Evolutionary conservation across 116 monocot genomes (phyloP).

Genomic region (Phalaenopsis hybrid): DNA sequence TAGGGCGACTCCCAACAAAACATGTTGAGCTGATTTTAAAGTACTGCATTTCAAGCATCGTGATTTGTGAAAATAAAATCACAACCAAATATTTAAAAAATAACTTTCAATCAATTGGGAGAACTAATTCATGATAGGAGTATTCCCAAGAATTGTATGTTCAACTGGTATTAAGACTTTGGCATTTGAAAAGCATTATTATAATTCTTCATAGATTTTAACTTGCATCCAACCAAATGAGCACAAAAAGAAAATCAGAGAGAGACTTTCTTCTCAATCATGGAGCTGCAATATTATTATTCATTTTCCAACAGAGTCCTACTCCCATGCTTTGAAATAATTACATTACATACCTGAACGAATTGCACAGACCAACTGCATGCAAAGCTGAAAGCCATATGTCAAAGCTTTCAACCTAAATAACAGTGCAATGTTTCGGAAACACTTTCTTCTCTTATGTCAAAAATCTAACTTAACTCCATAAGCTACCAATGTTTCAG

Average conservation of each 20-base stretch:
- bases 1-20: too few species aligned
- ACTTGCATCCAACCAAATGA: not conserved
- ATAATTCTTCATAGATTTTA: not conserved
- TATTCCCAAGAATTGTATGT: too few species aligned
- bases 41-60: too few species aligned
- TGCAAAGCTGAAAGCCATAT: not conserved
- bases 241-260: not conserved
- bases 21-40: too few species aligned
- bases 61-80: too few species aligned
- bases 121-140: too few species aligned
- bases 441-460: not conserved
- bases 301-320: not conserved
- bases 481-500: conserved; percentile 8
- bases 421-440: conserved; percentile 10
- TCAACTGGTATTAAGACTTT: not conserved
- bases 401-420: not conserved
- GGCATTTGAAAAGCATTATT: not conserved
- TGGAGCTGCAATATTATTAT: not conserved
- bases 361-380: not conserved
- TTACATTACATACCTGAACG: conserved; percentile 9
- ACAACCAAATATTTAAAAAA: too few species aligned
- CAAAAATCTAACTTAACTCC: not conserved
- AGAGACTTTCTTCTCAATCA: not conserved
- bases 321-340: conserved; percentile 4
- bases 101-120: too few species aligned